These are phyloP conservation scores for Daedaleopsis nitida DNA, from an alignment of 768 basidiomycete genomes.

Conservation along the genomic window DNA sequence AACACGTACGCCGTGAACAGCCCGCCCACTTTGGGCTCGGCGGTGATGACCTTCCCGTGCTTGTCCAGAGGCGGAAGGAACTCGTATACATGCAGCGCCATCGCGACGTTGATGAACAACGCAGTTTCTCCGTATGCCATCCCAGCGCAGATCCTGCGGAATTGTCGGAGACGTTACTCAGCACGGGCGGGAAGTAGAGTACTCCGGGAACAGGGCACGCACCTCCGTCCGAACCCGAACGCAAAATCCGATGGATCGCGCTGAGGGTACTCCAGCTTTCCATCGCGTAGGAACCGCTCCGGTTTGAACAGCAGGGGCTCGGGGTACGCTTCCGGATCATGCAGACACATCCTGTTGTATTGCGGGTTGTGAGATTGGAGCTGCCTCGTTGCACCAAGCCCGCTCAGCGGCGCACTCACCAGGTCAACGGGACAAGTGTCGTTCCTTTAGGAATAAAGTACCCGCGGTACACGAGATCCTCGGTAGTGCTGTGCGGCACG, in stretches of 20 bases:
- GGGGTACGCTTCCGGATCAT: conserved; percentile 4
- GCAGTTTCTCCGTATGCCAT: conserved; percentile 6
- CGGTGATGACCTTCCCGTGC: neutral
- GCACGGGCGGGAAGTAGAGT: neutral
- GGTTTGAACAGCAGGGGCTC: conserved; percentile 9
- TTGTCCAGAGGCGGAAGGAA: conserved; percentile 5
- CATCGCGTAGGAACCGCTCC: conserved; percentile 7
- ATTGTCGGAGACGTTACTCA: too few species aligned
- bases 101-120: conserved; percentile 9
- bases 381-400: neutral
- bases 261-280: neutral
- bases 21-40: neutral
- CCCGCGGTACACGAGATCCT: conserved; percentile 25
- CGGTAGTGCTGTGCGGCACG: conserved; percentile 30
- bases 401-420: conserved; percentile 11
- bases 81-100: conserved; percentile 3
- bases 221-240: conserved; percentile 20
- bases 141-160: conserved; percentile 5
- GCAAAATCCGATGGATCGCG: conserved; percentile 8
- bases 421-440: conserved; percentile 23
- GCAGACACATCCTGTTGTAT: conserved; percentile 10
- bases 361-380: neutral
- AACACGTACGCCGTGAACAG: neutral
- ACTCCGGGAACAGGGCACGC: neutral
- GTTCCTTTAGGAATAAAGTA: conserved; percentile 29